Evolutionary conservation across 78 protist species (phyloP), one percentile per base, ranked within the genome.

Genomic region (Tieghemostelium lacteum): DNA sequence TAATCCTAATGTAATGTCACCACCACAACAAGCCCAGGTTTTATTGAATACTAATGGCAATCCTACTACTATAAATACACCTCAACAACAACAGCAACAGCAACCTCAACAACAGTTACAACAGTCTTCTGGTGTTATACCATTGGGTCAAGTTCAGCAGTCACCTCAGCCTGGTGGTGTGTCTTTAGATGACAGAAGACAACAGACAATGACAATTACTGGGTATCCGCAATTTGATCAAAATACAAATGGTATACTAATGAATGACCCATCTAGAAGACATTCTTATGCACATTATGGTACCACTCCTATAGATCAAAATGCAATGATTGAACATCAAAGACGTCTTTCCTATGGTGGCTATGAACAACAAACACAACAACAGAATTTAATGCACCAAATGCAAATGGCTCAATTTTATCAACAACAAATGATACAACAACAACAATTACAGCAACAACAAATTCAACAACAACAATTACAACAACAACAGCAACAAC

Each of bases 281-380:
- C 52, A 45, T 45, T 45, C 52, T 45, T 45, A 45, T 10, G 52
- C n/a, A 45, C 6, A 45, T 45, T 45, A 14, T 45, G 52, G 52
- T 14, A n/a, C n/a, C n/a, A n/a, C n/a, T n/a, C 52, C 6, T 14
- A 45, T 45, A 10, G 52, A 45, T 10, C 52, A 45, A 45, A 45
- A 45, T 45, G n/a, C 6, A 45, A 6, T 45, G 3, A 49, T 62
- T 22, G 86, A 77, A 19, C 87, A 77, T 65, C 55, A 50, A 69
- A 77, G 87, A 77, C 28, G 71, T 14, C 3, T 77, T 17, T 77
- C 87, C 1, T 77, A 77, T 65, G 58, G 60, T 3, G 34, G 34
- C 19, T 77, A 50, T 65, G 87, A 77, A 45, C 45, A 52, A 3
- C 42, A 45, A 29, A 60, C 42, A 22, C 73, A 40, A 40, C 60